These are phyloP conservation scores for Naganishia antarctica DNA, from an alignment of 768 basidiomycete species.

Conservation along the genomic window DNA sequence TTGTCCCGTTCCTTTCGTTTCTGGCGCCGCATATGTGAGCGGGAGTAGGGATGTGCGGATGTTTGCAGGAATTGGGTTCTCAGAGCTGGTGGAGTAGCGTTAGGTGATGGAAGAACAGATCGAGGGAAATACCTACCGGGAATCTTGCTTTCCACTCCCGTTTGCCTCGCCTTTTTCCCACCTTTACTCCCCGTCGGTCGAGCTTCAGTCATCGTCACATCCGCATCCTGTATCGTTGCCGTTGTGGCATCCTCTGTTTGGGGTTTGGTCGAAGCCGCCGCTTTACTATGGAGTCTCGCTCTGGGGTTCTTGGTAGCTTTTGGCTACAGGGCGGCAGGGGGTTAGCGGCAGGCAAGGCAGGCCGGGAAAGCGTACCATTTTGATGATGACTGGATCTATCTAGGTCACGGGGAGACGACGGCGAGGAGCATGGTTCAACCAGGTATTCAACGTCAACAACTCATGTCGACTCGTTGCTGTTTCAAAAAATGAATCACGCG, in stretches of 20 bases:
- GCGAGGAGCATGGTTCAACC: too few species aligned
- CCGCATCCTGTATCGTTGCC: slow-evolving; percentile 37
- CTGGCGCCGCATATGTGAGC: slow-evolving; percentile 30
- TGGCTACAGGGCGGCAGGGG: neutral
- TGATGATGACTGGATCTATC: neutral
- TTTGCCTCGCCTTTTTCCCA: slow-evolving; percentile 5
- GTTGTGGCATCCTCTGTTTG: slow-evolving; percentile 49
- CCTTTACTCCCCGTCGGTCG: too few species aligned
- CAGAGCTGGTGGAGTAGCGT: too few species aligned
- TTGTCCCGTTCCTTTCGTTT: slow-evolving; percentile 41
- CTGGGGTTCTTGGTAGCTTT: slow-evolving; percentile 26
- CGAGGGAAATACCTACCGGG: neutral
- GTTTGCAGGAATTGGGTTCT: slow-evolving; percentile 13
- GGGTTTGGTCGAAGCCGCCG: slow-evolving; percentile 43
- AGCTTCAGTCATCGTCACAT: slow-evolving; percentile 31
- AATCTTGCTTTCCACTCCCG: neutral
- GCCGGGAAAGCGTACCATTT: neutral
- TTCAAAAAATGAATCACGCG: neutral
- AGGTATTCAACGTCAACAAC: too few species aligned
- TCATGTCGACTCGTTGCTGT: neutral
- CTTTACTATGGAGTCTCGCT: slow-evolving; percentile 29
- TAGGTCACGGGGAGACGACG: too few species aligned
- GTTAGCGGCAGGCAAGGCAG: neutral
- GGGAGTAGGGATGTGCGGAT: neutral
- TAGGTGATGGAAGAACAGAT: neutral